Percentiles rank a stretch among this genome's conserved stretches.
phyloP scores from a whole-genome alignment of 2,329 filamentous ascomycete genomes.

The Cladosporium phlei region DNA sequence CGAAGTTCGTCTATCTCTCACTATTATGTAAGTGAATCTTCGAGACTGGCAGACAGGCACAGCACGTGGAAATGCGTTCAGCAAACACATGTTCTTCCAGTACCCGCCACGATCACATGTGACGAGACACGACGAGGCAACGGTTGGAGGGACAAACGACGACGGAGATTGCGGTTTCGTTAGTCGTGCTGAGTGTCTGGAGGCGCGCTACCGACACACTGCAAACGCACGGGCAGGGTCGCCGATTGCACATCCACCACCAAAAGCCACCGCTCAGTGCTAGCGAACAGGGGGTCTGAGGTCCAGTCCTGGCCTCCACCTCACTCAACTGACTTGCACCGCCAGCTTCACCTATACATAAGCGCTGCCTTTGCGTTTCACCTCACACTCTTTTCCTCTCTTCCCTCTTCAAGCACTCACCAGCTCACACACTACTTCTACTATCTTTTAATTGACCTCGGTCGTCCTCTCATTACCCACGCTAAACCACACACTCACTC shows the following conservation, averaged over 20 bases:
- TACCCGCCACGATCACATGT: neutral
- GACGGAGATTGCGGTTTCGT: constrained; percentile 10
- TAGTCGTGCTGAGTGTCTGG: too few relatives aligned
- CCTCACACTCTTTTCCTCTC: neutral
- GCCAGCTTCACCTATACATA: constrained; percentile 8
- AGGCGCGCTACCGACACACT: too few relatives aligned
- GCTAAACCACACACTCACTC: constrained; percentile 6
- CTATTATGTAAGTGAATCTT: too few relatives aligned
- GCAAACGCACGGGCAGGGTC: constrained; percentile 2
- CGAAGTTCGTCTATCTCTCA: too few relatives aligned
- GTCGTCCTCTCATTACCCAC: constrained; percentile 15
- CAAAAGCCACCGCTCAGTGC: too few relatives aligned
- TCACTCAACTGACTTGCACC: neutral
- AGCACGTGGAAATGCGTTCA: too few relatives aligned
- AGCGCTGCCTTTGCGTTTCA: constrained; percentile 12
- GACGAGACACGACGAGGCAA: constrained; percentile 5
- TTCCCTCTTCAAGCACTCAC: constrained; percentile 7
- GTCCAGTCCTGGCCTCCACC: too few relatives aligned
- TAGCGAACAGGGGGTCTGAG: constrained; percentile 8
- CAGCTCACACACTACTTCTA: constrained; percentile 2
- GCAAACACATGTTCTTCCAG: too few relatives aligned
- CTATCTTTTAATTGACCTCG: constrained; percentile 15
- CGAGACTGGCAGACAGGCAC: neutral
- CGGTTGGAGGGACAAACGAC: neutral
- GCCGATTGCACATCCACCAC: neutral